Evolutionary conservation across 306 rosid genomes (phyloP).

Genomic region (Pyrus communis): DNA sequence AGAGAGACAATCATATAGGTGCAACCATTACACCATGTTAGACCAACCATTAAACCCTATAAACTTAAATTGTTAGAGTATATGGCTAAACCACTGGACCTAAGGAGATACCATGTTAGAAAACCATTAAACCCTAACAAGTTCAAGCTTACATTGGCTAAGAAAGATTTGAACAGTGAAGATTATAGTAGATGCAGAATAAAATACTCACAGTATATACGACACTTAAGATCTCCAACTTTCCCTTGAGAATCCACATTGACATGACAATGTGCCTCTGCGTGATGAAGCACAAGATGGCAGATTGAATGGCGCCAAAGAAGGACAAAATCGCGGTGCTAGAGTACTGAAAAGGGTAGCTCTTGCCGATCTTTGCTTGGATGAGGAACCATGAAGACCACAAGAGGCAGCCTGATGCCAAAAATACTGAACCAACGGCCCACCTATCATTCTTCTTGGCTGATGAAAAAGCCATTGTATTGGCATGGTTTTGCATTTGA

Average conservation of each 20-base stretch:
- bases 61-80: too few species aligned
- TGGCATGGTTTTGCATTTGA: neutral
- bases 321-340: conserved; percentile 71
- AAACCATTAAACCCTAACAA: too few species aligned
- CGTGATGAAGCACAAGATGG: conserved; percentile 40
- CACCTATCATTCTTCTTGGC: conserved; percentile 34
- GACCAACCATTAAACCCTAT: too few species aligned
- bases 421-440: conserved; percentile 52
- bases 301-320: conserved; percentile 66
- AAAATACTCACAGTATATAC: conserved; percentile 53
- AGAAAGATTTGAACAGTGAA: neutral
- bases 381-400: conserved; percentile 95
- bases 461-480: neutral
- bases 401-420: conserved; percentile 47
- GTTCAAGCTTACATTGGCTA: neutral
- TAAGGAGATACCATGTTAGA: too few species aligned
- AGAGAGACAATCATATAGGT: too few species aligned
- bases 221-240: conserved; percentile 50
- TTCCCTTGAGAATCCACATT: conserved; percentile 57
- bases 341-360: conserved; percentile 66
- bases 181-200: neutral
- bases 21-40: too few species aligned
- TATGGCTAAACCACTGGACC: too few species aligned
- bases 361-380: conserved; percentile 61
- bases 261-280: conserved; percentile 36